These are phyloP conservation scores for Blastocystis sp. DNA, from an alignment of 352 stramenopile genomes.

Conservation along the genomic window DNA sequence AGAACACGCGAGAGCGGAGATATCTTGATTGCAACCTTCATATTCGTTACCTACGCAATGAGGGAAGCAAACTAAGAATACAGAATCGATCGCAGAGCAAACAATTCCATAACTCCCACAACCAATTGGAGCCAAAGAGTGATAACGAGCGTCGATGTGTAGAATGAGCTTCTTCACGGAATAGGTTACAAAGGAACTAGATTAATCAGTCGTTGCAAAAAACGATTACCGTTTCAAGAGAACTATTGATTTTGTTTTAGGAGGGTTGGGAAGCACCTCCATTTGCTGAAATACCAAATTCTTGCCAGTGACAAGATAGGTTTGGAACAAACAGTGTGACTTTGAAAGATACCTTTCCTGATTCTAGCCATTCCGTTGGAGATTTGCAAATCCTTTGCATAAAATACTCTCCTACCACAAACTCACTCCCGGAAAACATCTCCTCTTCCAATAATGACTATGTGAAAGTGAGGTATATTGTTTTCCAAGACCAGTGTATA, in stretches of 20 bases:
- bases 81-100: slow-evolving; percentile 9
- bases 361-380: too few relatives aligned
- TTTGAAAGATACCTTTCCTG: too few relatives aligned
- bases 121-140: neutral
- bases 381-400: too few relatives aligned
- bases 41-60: slow-evolving; percentile 11
- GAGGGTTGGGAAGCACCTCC: neutral
- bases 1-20: neutral
- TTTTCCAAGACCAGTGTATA: too few relatives aligned
- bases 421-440: too few relatives aligned
- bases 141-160: slow-evolving; percentile 17
- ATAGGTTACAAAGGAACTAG: neutral
- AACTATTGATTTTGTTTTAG: neutral
- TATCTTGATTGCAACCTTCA: slow-evolving; percentile 36
- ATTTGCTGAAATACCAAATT: neutral
- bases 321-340: too few relatives aligned
- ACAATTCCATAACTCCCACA: slow-evolving; percentile 49
- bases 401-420: too few relatives aligned
- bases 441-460: too few relatives aligned
- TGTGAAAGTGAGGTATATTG: too few relatives aligned
- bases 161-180: neutral
- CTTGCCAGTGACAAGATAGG: too few relatives aligned
- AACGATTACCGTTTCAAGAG: neutral
- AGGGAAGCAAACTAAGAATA: neutral
- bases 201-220: neutral